Percentiles rank a stretch among this genome's conserved stretches.
phyloP scores from a whole-genome alignment of 768 basidiomycete genomes.

The Coprinopsis marcescibilis region DNA sequence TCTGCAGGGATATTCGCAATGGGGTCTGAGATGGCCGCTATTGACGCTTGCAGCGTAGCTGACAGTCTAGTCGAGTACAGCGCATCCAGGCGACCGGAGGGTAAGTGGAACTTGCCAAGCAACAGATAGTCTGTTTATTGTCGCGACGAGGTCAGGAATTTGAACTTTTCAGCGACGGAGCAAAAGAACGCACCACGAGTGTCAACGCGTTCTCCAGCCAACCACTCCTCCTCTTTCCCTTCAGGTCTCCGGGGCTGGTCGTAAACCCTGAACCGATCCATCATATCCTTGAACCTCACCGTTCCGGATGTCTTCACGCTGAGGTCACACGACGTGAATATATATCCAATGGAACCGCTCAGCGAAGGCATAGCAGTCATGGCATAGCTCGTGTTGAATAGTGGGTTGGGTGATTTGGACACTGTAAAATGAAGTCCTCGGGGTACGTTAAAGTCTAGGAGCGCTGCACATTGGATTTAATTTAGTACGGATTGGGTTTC shows the following conservation, averaged over 20 bases:
- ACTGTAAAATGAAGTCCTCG: constrained; percentile 71
- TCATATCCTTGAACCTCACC: constrained; percentile 81
- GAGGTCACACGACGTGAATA: constrained; percentile 85
- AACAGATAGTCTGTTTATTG: constrained; percentile 91
- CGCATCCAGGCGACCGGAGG: constrained; percentile 83
- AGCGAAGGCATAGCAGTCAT: constrained; percentile 91
- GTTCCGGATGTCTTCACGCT: constrained; percentile 62
- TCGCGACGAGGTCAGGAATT: constrained; percentile 7
- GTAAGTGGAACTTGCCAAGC: constrained; percentile 88
- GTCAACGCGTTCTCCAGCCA: constrained; percentile 74
- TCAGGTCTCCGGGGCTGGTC: constrained; percentile 78
- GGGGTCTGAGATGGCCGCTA: constrained; percentile 84
- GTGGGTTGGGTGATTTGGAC: constrained; percentile 82
- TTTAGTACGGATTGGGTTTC: background rate
- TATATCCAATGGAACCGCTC: constrained; percentile 89
- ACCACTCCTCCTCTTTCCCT: constrained; percentile 73
- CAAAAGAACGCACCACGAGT: constrained; percentile 51
- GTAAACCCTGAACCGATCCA: constrained; percentile 83
- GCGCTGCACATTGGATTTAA: constrained; percentile 41
- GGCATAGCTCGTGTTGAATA: constrained; percentile 88
- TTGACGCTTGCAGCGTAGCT: constrained; percentile 71
- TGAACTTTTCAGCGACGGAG: constrained; percentile 2
- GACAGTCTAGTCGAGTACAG: constrained; percentile 80
- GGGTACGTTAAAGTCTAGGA: constrained; percentile 89
- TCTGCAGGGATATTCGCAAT: constrained; percentile 43